A percentile compares a stretch with the other conserved stretches of the same genome.
Evolutionary conservation across 805 yeast genomes (phyloP).

Genomic region (Debaryomyces tyrocola): DNA sequence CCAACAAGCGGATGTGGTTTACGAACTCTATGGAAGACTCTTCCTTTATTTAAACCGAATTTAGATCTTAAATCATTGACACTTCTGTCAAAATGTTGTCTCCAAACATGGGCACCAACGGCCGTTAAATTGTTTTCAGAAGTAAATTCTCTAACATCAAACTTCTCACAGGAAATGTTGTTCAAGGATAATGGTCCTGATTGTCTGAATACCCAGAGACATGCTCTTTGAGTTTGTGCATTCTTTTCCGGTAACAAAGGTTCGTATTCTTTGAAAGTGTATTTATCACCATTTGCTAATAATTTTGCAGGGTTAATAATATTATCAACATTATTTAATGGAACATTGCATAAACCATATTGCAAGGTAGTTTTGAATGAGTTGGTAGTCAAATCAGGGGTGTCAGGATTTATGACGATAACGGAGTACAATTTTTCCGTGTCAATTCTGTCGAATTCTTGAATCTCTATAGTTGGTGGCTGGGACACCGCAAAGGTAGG

Average conservation of each 20-base stretch:
- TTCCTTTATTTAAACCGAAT: slow-evolving; percentile 74
- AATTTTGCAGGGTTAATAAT: slow-evolving; percentile 48
- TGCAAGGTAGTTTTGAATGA: slow-evolving; percentile 69
- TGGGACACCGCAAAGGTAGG: slow-evolving; percentile 71
- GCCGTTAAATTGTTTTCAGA: slow-evolving; percentile 58
- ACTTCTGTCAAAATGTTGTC: slow-evolving; percentile 79
- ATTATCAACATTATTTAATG: slow-evolving; percentile 57
- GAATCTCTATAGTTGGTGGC: slow-evolving; percentile 76
- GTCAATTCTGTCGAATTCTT: slow-evolving; percentile 59
- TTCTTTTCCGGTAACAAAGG: slow-evolving; percentile 93
- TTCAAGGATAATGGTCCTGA: slow-evolving; percentile 17
- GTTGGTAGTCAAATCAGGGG: slow-evolving; percentile 73
- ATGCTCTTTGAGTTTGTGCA: slow-evolving; percentile 75
- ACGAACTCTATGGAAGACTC: slow-evolving; percentile 69
- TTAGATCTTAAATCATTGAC: slow-evolving; percentile 64
- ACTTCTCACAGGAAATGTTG: slow-evolving; percentile 44
- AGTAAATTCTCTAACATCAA: slow-evolving; percentile 73
- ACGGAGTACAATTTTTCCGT: slow-evolving; percentile 67
- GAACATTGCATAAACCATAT: slow-evolving; percentile 74
- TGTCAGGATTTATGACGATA: slow-evolving; percentile 86
- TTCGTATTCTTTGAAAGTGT: slow-evolving; percentile 52
- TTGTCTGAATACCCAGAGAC: slow-evolving; percentile 91
- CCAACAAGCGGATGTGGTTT: slow-evolving; percentile 24
- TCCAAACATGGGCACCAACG: slow-evolving; percentile 91
- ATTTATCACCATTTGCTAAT: slow-evolving; percentile 31